Base-by-base conservation (phyloP, 2,329 filamentous ascomycete species). In the Septoria petroselini region DNA sequence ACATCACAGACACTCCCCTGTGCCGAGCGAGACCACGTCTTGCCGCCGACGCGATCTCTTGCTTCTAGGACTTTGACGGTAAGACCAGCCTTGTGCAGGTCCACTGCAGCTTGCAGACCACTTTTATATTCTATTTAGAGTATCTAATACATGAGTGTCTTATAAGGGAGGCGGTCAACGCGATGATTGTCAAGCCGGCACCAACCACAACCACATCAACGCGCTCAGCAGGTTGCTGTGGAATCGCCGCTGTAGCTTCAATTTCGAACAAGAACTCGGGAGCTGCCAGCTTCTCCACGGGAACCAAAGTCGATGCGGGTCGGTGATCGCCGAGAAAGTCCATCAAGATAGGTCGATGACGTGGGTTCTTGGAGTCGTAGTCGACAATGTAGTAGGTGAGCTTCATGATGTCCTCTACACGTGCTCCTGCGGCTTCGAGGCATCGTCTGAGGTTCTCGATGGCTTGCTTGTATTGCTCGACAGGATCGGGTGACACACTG, bases 1-100 rank as follows among this genome's bases (percentile, higher is more conserved):
- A 81, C 59, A 17, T 83, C 80, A 5, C 74, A 68, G 0, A 66
- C 52, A 21, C 60, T 69, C 8, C 27, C 63, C 51, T 65, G 56
- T 7, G 66, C 53, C 1, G 65, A 61, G 2, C 65, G 50, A 3
- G 69, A 74, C 64, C 68, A 76, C 0, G 74, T 77, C 62, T 80
- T 80, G 67, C 66, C 65, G 3, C 66, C 66, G 1, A 69, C 64
- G 8, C 66, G 55, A 50, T 68, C 64, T 29, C 66, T 53, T 8
- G 65, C 66, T 57, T 69, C 66, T 5, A 68, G 53, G 1, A 69
- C 56, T 40, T 63, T 56, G 25, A 63, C 58, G 2, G 43, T 56
- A 2, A 62, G 45, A 0, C 66, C 66, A 15, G 59, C 54, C 30
- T 56, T 51, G 12, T 61, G 51, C n/a, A 66, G 21, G 19, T 63